Base-by-base conservation (phyloP, 768 basidiomycete species). In the Chalciporus piperatus region DNA sequence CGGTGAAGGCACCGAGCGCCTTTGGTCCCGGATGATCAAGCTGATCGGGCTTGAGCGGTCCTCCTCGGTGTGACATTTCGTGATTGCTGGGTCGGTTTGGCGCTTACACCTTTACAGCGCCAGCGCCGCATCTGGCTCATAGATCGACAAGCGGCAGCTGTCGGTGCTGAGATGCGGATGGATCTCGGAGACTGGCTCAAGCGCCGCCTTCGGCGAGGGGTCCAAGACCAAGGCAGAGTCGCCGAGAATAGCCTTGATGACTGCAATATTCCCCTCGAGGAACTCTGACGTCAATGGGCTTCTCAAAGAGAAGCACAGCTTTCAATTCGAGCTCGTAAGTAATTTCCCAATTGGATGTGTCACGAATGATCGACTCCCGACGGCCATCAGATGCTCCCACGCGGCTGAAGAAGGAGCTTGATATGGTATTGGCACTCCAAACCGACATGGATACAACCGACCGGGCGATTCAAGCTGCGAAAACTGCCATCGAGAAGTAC, bases 181-280 rank as follows among this genome's bases (percentile, higher is more conserved):
- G 64, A 68, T 12, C 63, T 75, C 3, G 72, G 74, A 0, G 47
- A 52, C 4, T 76, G 72, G 72, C 54, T 74, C 6, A 46, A 45
- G 2, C 55, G 61, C 6, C 53, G 58, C 9, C 54, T 65, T 2
- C 48, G 41, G 13, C 48, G 57, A 19, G 63, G 64, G 2, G 48
- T 67, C 7, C 8, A 45, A 14, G 47, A 25, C 0, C 65, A 68
- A 32, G 47, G 38, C 0, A 37, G 25, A 6, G 46, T 22, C 7
- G 41, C 46, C 1, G 41, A 52, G 22, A 20, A 40, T 1, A 10
- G 25, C 13, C 41, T 56, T 11, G 35, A 38, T 19, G 22, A 11
- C 2, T 46, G 45, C n/a, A 22, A 38, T 3, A 4, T 55, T 12
- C 8, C 41, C 14, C 2, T 55, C 6, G 0, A 16, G 0, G 41